Base-by-base conservation (phyloP, 805 yeast genomes). In the Saitoella complicata region DNA sequence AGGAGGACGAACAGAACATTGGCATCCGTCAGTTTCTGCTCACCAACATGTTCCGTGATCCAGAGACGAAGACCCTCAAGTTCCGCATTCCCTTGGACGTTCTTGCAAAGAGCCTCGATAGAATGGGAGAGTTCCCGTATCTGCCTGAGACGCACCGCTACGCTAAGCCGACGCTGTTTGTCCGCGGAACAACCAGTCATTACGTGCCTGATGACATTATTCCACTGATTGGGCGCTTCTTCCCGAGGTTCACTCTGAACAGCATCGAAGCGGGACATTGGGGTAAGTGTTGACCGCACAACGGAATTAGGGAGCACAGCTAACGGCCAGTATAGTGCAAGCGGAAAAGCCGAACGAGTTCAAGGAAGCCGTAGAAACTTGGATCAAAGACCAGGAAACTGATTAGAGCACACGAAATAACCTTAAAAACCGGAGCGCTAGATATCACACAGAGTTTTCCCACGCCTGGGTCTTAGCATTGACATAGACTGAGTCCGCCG, bases 191-290 rank as follows among this genome's bases (percentile, higher is more conserved):
- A 0, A 66, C 74, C 39, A 81, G 94, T 1, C 61, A 66, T 5
- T 87, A 84, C 57, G 78, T 88, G 12, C 79, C 93, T 0, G 96
- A 87, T 58, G 95, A 86, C 48, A 73, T 72, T 31, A 58, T 86
- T 21, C 78, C 81, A 0, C 73, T 72, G 12, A 79, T 85, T 42
- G 93, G 87, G 1, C 62, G 65, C 45, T 82, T 73, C 55, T 88
- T 85, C 63, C 96, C 96, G 0, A 65, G 68, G 30, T 85, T 85
- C 55, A 81, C 75, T 48, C 62, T 82, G 9, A 67, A 72, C 39
- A 94, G 81, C 55, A 65, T 91, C 29, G 78, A 83, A 12, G 74
- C 87, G 0, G 95, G 95, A 1, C 98, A 88, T 60, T 88, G 96
- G 95, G 52, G 58, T 55, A 48, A 37, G 57, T 52, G 6, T 12